These are phyloP conservation scores for Aspergillus pseudotamarii DNA, from an alignment of 2,329 filamentous ascomycete species.

Conservation along the genomic window DNA sequence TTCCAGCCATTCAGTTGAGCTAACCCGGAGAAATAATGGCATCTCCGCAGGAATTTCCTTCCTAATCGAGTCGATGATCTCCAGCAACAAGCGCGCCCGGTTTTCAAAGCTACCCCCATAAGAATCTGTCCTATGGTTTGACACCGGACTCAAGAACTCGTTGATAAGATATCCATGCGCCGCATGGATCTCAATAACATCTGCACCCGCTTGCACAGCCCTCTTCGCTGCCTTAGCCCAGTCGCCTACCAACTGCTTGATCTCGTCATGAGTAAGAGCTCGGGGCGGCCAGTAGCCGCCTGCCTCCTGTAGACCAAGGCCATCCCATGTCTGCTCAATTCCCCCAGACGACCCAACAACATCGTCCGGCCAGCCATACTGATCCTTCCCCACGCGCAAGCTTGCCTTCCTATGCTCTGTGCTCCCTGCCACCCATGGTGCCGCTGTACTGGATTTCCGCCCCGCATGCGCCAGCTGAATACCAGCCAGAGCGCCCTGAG, in stretches of 20 bases:
- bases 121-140: constrained; percentile 40
- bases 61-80: background rate
- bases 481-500: background rate
- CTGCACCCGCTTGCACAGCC: constrained; percentile 66
- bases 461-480: background rate
- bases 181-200: constrained; percentile 76
- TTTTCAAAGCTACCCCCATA: background rate
- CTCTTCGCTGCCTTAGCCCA: background rate
- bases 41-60: background rate
- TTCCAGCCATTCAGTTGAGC: background rate
- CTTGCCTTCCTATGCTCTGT: no score
- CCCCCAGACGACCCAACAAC: background rate
- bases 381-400: no score
- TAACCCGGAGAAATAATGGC: background rate
- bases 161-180: constrained; percentile 78
- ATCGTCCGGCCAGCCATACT: background rate
- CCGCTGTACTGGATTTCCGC: background rate
- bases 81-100: background rate
- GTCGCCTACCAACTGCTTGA: background rate
- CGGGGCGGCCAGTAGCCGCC: no score
- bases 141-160: constrained; percentile 67
- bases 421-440: background rate
- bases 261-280: background rate
- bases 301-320: no score
- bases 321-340: no score